Evolutionary conservation across 257 asterid genomes (phyloP).

Genomic region (Scutellaria galericulata): DNA sequence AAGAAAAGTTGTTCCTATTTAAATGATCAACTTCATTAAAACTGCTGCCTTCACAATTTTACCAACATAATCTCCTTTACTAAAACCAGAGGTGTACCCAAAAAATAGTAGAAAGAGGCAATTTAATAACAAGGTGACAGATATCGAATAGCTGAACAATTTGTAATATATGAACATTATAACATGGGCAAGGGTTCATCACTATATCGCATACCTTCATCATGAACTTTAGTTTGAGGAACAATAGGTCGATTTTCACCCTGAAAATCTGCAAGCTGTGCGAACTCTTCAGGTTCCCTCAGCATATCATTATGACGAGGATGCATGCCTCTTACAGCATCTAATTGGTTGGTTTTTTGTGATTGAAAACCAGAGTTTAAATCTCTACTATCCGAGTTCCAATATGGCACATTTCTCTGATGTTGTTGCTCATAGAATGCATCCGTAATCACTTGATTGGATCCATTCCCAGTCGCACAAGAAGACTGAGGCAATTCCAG

Average conservation of each 20-base stretch:
- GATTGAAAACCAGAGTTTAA: slow-evolving; percentile 35
- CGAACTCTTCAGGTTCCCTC: slow-evolving; percentile 45
- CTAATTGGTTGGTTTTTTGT: slow-evolving; percentile 39
- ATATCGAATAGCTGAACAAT: slow-evolving; percentile 5
- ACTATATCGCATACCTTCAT: slow-evolving; percentile 56
- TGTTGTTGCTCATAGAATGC: slow-evolving; percentile 41
- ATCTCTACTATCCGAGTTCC: slow-evolving; percentile 39
- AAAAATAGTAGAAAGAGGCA: neutral
- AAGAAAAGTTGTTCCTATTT: no score
- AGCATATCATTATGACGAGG: slow-evolving; percentile 37
- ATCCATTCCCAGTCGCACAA: slow-evolving; percentile 70
- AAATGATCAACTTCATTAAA: neutral
- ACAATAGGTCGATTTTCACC: slow-evolving; percentile 62
- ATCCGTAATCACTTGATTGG: slow-evolving; percentile 58
- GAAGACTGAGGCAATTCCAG: slow-evolving; percentile 73
- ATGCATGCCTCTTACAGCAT: slow-evolving; percentile 37
- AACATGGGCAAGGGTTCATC: slow-evolving; percentile 20
- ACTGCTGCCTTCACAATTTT: no score
- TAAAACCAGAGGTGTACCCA: neutral
- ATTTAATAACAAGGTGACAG: slow-evolving; percentile 3
- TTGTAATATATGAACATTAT: slow-evolving; percentile 3
- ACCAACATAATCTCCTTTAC: neutral
- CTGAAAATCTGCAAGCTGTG: slow-evolving; percentile 52
- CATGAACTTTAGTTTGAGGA: slow-evolving; percentile 48
- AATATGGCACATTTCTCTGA: slow-evolving; percentile 38